These are phyloP conservation scores for Falciphora oryzae DNA, from an alignment of 2,329 filamentous ascomycete species.

Conservation along the genomic window DNA sequence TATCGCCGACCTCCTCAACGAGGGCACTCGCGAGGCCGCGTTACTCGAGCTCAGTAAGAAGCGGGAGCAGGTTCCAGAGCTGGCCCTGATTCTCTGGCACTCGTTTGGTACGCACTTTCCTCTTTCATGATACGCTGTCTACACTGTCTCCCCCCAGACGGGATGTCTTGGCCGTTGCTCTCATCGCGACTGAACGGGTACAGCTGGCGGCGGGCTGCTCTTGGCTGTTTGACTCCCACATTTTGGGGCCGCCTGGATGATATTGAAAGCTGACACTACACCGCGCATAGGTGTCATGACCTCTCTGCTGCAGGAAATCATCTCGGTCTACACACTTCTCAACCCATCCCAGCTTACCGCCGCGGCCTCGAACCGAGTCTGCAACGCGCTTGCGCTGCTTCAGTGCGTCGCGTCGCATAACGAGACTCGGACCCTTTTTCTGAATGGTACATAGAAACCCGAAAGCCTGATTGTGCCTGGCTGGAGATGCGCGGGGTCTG, in stretches of 20 bases:
- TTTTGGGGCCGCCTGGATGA: background rate
- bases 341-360: slow-evolving; percentile 96
- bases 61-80: slow-evolving; percentile 92
- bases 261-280: background rate
- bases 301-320: slow-evolving; percentile 93
- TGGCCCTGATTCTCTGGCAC: slow-evolving; percentile 96
- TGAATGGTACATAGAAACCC: slow-evolving; percentile 75
- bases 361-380: slow-evolving; percentile 94
- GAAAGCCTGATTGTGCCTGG: background rate
- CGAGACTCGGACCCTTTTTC: slow-evolving; percentile 86
- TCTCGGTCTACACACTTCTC: slow-evolving; percentile 93
- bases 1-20: slow-evolving; percentile 86
- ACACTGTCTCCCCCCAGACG: background rate
- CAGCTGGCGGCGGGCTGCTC: too few relatives aligned
- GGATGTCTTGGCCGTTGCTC: background rate
- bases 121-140: background rate
- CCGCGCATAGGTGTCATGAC: slow-evolving; percentile 81
- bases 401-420: slow-evolving; percentile 98
- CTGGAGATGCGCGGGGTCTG: background rate
- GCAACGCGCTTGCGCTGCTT: slow-evolving; percentile 89
- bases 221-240: background rate
- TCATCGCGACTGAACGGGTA: background rate
- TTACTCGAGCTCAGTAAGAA: slow-evolving; percentile 97
- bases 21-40: slow-evolving; percentile 80
- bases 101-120: slow-evolving; percentile 70